phyloP scores from a whole-genome alignment of 495 filamentous ascomycete species.

The Baudoinia panamericana region DNA sequence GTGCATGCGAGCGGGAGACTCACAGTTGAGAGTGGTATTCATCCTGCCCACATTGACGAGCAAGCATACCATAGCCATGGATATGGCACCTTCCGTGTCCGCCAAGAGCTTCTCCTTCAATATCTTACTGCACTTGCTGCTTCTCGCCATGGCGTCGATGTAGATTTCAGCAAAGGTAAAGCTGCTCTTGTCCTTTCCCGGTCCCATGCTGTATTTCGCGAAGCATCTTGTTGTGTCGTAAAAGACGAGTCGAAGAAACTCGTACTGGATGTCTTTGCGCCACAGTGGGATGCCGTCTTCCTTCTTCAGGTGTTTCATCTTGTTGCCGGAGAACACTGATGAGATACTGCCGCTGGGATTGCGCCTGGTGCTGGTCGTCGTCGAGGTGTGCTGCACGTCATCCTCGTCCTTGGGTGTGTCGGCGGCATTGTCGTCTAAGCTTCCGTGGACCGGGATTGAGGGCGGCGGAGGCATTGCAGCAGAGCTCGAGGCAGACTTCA shows the following conservation, averaged over 20 bases:
- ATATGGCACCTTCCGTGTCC: slow-evolving; percentile 80
- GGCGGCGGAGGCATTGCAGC: slow-evolving; percentile 15
- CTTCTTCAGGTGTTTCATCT: slow-evolving; percentile 92
- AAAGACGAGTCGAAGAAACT: slow-evolving; percentile 85
- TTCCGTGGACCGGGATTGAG: slow-evolving; percentile 12
- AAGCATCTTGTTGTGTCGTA: slow-evolving; percentile 75
- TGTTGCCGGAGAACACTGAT: slow-evolving; percentile 71
- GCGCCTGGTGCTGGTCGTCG: slow-evolving; percentile 46
- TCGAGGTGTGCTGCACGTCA: slow-evolving; percentile 34
- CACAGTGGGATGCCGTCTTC: slow-evolving; percentile 93
- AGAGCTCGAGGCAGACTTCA: slow-evolving; percentile 3
- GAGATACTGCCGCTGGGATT: slow-evolving; percentile 54
- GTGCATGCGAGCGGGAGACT: slow-evolving; percentile 19
- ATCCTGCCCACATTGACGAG: slow-evolving; percentile 94
- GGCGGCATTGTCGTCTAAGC: slow-evolving; percentile 30
- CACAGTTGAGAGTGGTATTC: slow-evolving; percentile 98
- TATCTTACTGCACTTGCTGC: slow-evolving; percentile 98
- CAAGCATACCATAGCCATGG: slow-evolving; percentile 98
- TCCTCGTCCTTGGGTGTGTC: slow-evolving; percentile 35
- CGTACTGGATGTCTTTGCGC: slow-evolving; percentile 94
- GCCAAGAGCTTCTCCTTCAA: slow-evolving; percentile 91
- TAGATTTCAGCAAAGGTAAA: slow-evolving; percentile 92
- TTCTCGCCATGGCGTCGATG: slow-evolving; percentile 95
- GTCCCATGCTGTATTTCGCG: slow-evolving; percentile 65
- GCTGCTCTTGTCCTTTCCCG: too few relatives aligned